phyloP scores from a whole-genome alignment of 2,329 filamentous ascomycete genomes.

The Xylaria sp. region DNA sequence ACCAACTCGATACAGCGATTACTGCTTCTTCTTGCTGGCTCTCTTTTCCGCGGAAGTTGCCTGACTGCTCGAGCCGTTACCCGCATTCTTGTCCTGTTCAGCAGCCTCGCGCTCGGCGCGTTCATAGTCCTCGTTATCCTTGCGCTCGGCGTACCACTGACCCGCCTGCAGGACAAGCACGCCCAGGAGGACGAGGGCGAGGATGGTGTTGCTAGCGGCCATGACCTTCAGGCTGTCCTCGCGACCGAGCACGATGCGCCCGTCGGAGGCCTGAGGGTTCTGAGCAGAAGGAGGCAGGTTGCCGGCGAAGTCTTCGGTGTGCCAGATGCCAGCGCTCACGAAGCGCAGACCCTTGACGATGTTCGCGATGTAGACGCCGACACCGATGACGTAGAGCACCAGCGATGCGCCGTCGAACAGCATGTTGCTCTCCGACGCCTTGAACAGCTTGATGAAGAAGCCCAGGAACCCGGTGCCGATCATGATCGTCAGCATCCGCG shows the following conservation, averaged over 20 bases:
- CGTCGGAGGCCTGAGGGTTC: slow-evolving; percentile 56
- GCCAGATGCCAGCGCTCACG: slow-evolving; percentile 76
- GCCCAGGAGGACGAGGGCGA: slow-evolving; percentile 90
- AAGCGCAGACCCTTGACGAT: slow-evolving; percentile 94
- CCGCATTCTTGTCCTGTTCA: slow-evolving; percentile 44
- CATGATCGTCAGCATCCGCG: slow-evolving; percentile 92
- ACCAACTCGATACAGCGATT: slow-evolving; percentile 2
- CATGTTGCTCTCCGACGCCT: slow-evolving; percentile 91
- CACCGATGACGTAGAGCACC: slow-evolving; percentile 84
- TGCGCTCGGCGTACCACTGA: slow-evolving; percentile 98
- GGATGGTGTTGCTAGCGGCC: slow-evolving; percentile 93
- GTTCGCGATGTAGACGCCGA: slow-evolving; percentile 94
- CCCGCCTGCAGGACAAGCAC: slow-evolving; percentile 93
- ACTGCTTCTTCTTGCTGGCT: slow-evolving; percentile 47
- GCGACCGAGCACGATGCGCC: slow-evolving; percentile 74
- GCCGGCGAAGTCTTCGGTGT: slow-evolving; percentile 48
- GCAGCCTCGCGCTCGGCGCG: slow-evolving; percentile 60
- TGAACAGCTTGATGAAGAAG: slow-evolving; percentile 94
- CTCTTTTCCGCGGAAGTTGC: slow-evolving; percentile 46
- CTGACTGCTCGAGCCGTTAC: slow-evolving; percentile 23
- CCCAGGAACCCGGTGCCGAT: slow-evolving; percentile 87
- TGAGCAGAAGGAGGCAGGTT: slow-evolving; percentile 40
- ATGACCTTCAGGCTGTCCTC: slow-evolving; percentile 93
- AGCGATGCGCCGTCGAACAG: slow-evolving; percentile 89
- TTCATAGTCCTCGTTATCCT: slow-evolving; percentile 83